Percentiles rank a stretch among this genome's conserved stretches.
Conservation (phyloP, 257 asterid species). For the Solanum dulcamara region DNA sequence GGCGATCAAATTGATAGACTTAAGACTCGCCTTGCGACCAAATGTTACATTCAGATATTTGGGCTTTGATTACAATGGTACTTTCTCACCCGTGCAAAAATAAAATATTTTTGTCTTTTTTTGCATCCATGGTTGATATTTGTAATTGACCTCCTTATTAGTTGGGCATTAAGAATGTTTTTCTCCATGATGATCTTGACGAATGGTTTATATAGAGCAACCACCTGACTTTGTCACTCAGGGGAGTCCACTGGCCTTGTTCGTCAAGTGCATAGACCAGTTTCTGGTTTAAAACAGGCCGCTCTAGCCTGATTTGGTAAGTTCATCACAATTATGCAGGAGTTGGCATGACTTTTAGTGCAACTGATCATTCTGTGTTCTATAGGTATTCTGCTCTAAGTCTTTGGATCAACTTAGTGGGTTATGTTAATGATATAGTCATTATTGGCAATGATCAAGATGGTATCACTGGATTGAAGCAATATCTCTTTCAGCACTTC, state of each 20-base stretch:
- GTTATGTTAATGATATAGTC: neutral
- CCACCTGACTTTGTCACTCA: neutral
- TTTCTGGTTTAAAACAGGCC: neutral
- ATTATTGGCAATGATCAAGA: neutral
- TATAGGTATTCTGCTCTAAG: neutral
- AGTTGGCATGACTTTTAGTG: neutral
- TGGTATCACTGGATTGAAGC: neutral
- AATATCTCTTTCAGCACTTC: neutral
- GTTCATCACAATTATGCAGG: neutral
- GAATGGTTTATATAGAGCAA: neutral
- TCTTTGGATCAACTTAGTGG: neutral
- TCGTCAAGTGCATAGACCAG: neutral
- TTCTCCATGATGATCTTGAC: neutral
- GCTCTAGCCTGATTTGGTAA: neutral
- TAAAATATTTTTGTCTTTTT: neutral
- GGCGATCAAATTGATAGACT: neutral
- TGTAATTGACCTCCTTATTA: neutral
- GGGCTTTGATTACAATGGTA: neutral
- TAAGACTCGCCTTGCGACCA: neutral
- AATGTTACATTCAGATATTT: neutral
- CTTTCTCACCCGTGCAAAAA: neutral
- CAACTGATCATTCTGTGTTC: neutral
- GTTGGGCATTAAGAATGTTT: neutral
- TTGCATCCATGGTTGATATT: neutral
- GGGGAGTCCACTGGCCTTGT: neutral